Evolutionary conservation across 73 alveolate species (phyloP), one percentile per base, ranked within the genome.

Genomic region (Tetrahymena thermophila): DNA sequence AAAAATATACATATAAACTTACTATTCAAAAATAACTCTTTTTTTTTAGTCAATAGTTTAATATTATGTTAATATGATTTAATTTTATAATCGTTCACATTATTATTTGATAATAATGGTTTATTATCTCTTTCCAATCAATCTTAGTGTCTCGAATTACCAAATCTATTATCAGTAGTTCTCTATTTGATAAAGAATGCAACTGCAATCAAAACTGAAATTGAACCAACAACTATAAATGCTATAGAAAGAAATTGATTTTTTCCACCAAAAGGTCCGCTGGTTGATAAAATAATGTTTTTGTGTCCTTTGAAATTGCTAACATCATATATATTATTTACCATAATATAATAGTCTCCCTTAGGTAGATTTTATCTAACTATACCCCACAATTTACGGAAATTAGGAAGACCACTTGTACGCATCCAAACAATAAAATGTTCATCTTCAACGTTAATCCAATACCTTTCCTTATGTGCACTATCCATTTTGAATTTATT

Each of bases 391-490:
- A 97, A 85, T 94, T 98, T 98, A 84, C 99, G 96, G 94, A 98
- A 98, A 94, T 98, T 95, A 17, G 99, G 99, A 58, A 98, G 94
- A 37, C 99, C 99, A 58, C 99, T 98, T 10, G 99, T 98, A 84
- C 99, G 98, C 99, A 98, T 98, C 99, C 99, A 98, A 17, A 98
- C 99, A 85, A 98, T 98, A 94, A 98, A 98, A 93, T 97, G 98
- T 37, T 98, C 99, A 97, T 98, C 95, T 40, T 97, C 98, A 43
- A 97, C 98, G 93, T 98, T 95, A 55, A 93, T 96, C 99, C 99
- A 98, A 94, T 98, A 97, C 15, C 57, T 93, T 21, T n/a, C 43
- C 58, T 94, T 44, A 42, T 96, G 10, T 89, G 97, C 58, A n/a
- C 56, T 10, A 35, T 42, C 85, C 94, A 93, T 93, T 84, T 98